phyloP scores from a whole-genome alignment of 1,139 yeast genomes.

The Candida sp. region DNA sequence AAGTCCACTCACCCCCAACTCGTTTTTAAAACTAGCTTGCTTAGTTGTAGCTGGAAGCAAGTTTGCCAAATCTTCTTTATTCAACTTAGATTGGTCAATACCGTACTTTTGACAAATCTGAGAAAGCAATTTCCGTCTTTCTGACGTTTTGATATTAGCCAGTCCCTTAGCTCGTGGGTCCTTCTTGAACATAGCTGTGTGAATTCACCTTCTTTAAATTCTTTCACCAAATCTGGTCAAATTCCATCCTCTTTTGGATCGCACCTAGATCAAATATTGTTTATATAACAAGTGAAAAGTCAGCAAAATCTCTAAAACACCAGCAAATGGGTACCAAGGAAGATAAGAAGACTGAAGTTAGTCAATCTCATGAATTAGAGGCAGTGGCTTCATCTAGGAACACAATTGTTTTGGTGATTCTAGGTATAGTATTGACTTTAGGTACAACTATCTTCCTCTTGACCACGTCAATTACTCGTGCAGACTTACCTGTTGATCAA shows the following conservation, averaged over 20 bases:
- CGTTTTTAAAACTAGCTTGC: constrained; percentile 61
- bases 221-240: not conserved
- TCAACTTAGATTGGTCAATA: constrained; percentile 40
- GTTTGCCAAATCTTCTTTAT: constrained; percentile 42
- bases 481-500: constrained; percentile 60
- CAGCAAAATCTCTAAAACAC: not conserved
- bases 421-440: constrained; percentile 34
- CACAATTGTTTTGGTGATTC: constrained; percentile 20
- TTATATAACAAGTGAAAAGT: not conserved
- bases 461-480: constrained; percentile 74
- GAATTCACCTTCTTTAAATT: too few species aligned
- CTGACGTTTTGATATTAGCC: constrained; percentile 80
- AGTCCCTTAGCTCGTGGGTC: constrained; percentile 67
- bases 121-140: constrained; percentile 59
- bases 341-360: not conserved
- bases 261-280: too few species aligned
- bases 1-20: constrained; percentile 54
- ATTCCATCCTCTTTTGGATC: too few species aligned
- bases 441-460: constrained; percentile 75
- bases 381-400: constrained; percentile 2
- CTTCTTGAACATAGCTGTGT: constrained; percentile 54
- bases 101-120: constrained; percentile 43
- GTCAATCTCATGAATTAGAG: constrained; percentile 4
- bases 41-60: constrained; percentile 63
- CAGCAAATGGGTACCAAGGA: not conserved